These are phyloP conservation scores for Aspergillus tamarii DNA, from an alignment of 2,329 filamentous ascomycete genomes.

Conservation along the genomic window DNA sequence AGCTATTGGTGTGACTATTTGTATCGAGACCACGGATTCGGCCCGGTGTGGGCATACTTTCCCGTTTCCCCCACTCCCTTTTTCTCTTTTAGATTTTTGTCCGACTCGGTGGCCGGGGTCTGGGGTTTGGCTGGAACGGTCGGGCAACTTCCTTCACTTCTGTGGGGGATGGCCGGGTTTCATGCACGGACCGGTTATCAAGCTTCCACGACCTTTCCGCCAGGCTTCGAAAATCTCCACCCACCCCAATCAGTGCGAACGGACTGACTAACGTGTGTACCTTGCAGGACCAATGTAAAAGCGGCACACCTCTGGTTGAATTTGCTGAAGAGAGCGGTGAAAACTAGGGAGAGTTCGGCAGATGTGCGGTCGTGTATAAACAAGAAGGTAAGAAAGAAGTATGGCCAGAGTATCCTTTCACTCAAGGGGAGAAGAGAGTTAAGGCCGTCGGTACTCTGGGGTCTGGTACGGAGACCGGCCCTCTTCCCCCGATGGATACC, in stretches of 20 bases:
- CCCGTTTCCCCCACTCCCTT: background rate
- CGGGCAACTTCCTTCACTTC: background rate
- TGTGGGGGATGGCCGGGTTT: conserved; percentile 1
- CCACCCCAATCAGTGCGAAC: background rate
- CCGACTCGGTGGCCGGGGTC: conserved; percentile 3
- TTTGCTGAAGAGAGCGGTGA: conserved; percentile 60
- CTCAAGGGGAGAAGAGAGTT: background rate
- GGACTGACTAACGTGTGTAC: conserved; percentile 29
- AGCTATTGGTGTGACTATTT: conserved; percentile 1
- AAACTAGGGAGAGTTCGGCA: background rate
- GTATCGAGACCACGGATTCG: conserved; percentile 1
- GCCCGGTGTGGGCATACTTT: background rate
- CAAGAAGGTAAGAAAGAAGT: background rate
- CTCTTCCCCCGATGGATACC: background rate
- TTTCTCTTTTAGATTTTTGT: conserved; percentile 3
- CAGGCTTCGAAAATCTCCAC: conserved; percentile 19
- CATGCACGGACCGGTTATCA: conserved; percentile 13
- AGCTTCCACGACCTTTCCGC: conserved; percentile 21
- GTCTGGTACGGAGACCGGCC: background rate
- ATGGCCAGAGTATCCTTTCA: background rate
- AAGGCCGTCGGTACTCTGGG: background rate
- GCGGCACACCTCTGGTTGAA: conserved; percentile 72
- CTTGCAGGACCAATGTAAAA: conserved; percentile 73
- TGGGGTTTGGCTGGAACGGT: conserved; percentile 7
- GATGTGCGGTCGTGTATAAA: background rate